Conservation (phyloP, 2,329 filamentous ascomycete species). For the Amylocarpus encephaloides region DNA sequence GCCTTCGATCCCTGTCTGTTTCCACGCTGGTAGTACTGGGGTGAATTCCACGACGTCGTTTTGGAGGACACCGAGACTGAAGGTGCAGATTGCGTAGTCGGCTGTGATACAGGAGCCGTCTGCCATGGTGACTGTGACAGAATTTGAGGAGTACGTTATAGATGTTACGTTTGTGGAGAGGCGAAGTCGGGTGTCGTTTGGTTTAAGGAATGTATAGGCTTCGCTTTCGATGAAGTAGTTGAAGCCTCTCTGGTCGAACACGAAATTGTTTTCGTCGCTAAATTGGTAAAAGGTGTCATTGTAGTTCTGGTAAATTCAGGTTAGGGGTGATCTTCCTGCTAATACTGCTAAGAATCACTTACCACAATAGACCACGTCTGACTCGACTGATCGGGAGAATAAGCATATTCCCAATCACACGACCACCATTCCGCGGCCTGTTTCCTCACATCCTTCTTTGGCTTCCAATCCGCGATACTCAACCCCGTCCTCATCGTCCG, state of each 20-base stretch:
- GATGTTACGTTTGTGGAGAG: slow-evolving; percentile 52
- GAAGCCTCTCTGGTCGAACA: slow-evolving; percentile 56
- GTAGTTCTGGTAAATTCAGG: slow-evolving; percentile 26
- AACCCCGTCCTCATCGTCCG: slow-evolving; percentile 52
- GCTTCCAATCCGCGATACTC: slow-evolving; percentile 56
- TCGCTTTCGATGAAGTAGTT: slow-evolving; percentile 51
- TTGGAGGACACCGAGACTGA: slow-evolving; percentile 63
- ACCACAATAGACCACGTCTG: slow-evolving; percentile 24
- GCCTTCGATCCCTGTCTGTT: slow-evolving; percentile 54
- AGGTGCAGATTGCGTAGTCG: slow-evolving; percentile 59
- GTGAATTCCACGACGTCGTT: slow-evolving; percentile 51
- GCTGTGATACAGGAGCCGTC: slow-evolving; percentile 50
- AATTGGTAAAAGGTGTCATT: slow-evolving; percentile 59
- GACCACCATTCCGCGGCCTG: slow-evolving; percentile 58
- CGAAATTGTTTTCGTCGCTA: slow-evolving; percentile 55
- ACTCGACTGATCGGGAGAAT: slow-evolving; percentile 37
- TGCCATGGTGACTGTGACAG: slow-evolving; percentile 46
- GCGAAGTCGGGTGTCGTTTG: slow-evolving; percentile 49
- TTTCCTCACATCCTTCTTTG: slow-evolving; percentile 46
- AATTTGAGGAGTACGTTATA: slow-evolving; percentile 44
- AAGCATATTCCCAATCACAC: slow-evolving; percentile 54
- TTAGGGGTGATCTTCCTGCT: neutral
- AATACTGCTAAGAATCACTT: neutral
- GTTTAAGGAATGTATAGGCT: slow-evolving; percentile 49
- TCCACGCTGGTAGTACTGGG: slow-evolving; percentile 57